Evolutionary conservation across 768 basidiomycete species (phyloP).

Genomic region (Tylopilus subfusipes): DNA sequence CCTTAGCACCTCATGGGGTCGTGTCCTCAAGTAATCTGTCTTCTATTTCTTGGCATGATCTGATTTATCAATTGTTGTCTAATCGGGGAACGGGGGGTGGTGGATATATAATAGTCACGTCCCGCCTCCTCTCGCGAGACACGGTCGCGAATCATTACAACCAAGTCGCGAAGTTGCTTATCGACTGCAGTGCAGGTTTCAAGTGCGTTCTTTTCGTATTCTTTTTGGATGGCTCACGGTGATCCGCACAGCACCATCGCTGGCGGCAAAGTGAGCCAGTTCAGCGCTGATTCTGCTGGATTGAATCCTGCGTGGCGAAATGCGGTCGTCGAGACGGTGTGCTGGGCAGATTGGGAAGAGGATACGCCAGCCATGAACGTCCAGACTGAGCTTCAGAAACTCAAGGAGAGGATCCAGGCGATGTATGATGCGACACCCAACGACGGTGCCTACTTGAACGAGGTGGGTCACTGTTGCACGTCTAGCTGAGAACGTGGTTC

Average conservation of each 20-base stretch:
- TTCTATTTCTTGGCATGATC: conserved; percentile 22
- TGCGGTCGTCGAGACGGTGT: conserved; percentile 23
- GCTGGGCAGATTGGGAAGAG: conserved; percentile 18
- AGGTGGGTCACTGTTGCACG: conserved; percentile 30
- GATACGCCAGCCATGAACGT: conserved; percentile 15
- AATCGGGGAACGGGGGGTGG: conserved; percentile 18
- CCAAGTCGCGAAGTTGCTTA: conserved; percentile 23
- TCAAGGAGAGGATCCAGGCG: conserved; percentile 4
- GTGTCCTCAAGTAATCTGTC: neutral
- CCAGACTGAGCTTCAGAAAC: too few species aligned
- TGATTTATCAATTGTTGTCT: conserved; percentile 1
- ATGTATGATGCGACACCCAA: conserved; percentile 28
- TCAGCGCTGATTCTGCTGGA: conserved; percentile 37
- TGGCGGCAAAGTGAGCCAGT: conserved; percentile 41
- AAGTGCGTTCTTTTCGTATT: conserved; percentile 3
- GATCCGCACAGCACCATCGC: conserved; percentile 35
- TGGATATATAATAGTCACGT: conserved; percentile 4
- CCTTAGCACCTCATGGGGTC: conserved; percentile 10
- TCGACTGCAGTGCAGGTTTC: neutral
- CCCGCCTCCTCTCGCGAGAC: conserved; percentile 34
- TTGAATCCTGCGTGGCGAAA: conserved; percentile 49
- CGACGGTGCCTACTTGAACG: conserved; percentile 45
- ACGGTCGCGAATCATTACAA: conserved; percentile 20
- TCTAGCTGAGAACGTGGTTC: neutral
- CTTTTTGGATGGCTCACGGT: conserved; percentile 2